Evolutionary conservation across 2,329 filamentous ascomycete genomes (phyloP).

Genomic region (Penicillium sclerotigenum): DNA sequence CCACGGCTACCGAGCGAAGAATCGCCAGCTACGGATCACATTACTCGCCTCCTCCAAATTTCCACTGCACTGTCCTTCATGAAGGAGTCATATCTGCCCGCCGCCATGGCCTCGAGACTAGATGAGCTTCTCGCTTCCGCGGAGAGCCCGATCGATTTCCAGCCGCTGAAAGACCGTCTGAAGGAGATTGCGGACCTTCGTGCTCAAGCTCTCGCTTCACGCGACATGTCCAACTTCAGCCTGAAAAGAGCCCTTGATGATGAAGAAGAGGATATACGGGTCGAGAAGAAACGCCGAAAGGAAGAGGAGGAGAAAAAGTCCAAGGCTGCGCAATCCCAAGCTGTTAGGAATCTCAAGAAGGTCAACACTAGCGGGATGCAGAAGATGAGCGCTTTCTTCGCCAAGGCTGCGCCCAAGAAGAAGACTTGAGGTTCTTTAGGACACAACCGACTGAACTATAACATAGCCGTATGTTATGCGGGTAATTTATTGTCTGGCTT

Average conservation of each 20-base stretch:
- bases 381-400: slow-evolving; percentile 94
- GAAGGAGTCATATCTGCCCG: slow-evolving; percentile 48
- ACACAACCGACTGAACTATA: not conserved
- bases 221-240: slow-evolving; percentile 52
- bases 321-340: slow-evolving; percentile 71
- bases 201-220: slow-evolving; percentile 66
- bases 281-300: slow-evolving; percentile 78
- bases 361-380: slow-evolving; percentile 91
- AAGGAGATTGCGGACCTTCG: slow-evolving; percentile 63
- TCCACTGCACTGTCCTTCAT: slow-evolving; percentile 52
- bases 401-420: slow-evolving; percentile 53
- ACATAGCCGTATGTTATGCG: not conserved
- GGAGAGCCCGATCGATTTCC: slow-evolving; percentile 61
- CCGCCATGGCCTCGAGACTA: slow-evolving; percentile 37
- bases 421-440: slow-evolving; percentile 25
- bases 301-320: slow-evolving; percentile 87
- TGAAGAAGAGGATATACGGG: slow-evolving; percentile 50
- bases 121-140: slow-evolving; percentile 38
- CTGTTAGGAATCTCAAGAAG: slow-evolving; percentile 78
- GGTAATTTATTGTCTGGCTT: not conserved
- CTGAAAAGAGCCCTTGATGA: slow-evolving; percentile 43
- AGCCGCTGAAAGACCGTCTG: slow-evolving; percentile 68
- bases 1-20: slow-evolving; percentile 36
- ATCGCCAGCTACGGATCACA: slow-evolving; percentile 30
- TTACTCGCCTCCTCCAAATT: slow-evolving; percentile 47